A percentile compares a stretch with the other conserved stretches of the same genome.
phyloP scores from a whole-genome alignment of 495 filamentous ascomycete genomes.

The Penicillium diatomitis region DNA sequence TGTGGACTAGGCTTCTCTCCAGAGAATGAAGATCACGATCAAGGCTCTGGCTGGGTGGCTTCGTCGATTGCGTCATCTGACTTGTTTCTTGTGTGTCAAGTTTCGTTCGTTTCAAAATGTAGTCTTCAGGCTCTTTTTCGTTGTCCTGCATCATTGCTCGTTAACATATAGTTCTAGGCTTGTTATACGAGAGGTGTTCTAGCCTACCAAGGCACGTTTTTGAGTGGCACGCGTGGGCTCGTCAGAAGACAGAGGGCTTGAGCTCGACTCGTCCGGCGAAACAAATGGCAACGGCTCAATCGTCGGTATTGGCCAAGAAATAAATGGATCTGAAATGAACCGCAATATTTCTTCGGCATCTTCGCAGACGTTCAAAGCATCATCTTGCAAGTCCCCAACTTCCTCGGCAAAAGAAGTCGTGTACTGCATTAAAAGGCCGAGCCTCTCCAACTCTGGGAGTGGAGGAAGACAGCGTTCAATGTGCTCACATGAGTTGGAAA shows the following conservation, averaged over 20 bases:
- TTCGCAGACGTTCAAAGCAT: slow-evolving; percentile 35
- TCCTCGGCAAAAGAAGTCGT: slow-evolving; percentile 31
- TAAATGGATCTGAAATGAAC: slow-evolving; percentile 27
- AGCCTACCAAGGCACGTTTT: slow-evolving; percentile 30
- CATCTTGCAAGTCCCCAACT: slow-evolving; percentile 40
- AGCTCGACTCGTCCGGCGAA: slow-evolving; percentile 16
- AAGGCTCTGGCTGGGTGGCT: slow-evolving; percentile 23
- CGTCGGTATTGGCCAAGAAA: slow-evolving; percentile 33
- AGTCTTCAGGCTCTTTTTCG: slow-evolving; percentile 21
- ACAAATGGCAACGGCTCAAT: slow-evolving; percentile 32
- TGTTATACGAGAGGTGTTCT: not conserved
- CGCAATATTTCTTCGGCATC: slow-evolving; percentile 37
- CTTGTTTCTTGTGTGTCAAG: slow-evolving; percentile 23
- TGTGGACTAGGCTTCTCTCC: slow-evolving; percentile 28
- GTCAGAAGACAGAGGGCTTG: slow-evolving; percentile 12
- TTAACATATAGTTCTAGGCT: no score
- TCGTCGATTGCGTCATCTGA: slow-evolving; percentile 28
- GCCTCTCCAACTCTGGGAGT: slow-evolving; percentile 26
- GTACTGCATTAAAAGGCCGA: slow-evolving; percentile 32
- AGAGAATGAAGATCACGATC: slow-evolving; percentile 23
- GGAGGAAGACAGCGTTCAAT: slow-evolving; percentile 43
- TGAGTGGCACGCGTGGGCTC: slow-evolving; percentile 9
- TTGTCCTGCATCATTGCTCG: slow-evolving; percentile 11
- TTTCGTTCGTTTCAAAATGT: slow-evolving; percentile 24
- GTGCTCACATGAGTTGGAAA: slow-evolving; percentile 49